phyloP scores from a whole-genome alignment of 2,329 filamentous ascomycete genomes.

The Calonectria crousiana region DNA sequence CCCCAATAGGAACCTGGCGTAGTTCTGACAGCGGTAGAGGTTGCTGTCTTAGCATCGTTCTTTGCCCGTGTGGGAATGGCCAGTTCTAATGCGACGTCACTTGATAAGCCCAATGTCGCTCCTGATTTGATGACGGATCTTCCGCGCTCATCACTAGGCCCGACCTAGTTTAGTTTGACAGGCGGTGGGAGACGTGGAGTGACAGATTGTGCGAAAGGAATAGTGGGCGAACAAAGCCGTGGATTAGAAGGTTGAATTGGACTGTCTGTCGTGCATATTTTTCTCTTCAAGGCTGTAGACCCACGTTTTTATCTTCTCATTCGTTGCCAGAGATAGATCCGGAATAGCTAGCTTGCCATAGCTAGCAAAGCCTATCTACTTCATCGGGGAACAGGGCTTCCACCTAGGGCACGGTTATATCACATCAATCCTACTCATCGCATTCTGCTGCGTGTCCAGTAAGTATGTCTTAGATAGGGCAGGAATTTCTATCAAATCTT shows the following conservation, averaged over 20 bases:
- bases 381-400: background rate
- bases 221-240: background rate
- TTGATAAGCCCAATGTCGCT: background rate
- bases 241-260: background rate
- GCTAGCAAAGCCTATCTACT: background rate
- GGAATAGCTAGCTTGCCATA: background rate
- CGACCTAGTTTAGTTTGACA: background rate
- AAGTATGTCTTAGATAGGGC: background rate
- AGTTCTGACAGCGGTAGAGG: background rate
- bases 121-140: background rate
- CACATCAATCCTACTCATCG: background rate
- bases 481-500: background rate
- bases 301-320: background rate
- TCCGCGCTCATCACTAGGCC: background rate
- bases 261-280: background rate
- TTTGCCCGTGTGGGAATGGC: background rate
- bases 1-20: background rate
- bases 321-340: background rate
- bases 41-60: background rate
- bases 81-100: background rate
- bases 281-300: background rate
- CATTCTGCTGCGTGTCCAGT: background rate
- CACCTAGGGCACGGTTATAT: background rate
- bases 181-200: background rate
- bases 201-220: background rate